phyloP scores from a whole-genome alignment of 73 alveolate genomes.

The Paramecium octaurelia region DNA sequence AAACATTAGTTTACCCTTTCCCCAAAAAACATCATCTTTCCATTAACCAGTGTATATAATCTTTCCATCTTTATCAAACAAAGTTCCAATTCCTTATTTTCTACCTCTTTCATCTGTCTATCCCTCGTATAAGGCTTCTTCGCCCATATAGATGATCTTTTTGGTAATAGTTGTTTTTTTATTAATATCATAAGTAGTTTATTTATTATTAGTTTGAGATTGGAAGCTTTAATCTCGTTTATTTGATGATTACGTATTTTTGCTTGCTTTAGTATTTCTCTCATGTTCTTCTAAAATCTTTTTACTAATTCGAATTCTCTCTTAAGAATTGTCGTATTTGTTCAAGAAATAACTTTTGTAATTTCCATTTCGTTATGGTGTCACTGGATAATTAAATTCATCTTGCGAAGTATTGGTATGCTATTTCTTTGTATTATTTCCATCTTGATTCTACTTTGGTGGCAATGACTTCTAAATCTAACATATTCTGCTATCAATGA shows the following conservation, averaged over 20 bases:
- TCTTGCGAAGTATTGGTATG: not conserved
- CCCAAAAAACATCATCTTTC: conserved; percentile 33
- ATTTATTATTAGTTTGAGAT: not conserved
- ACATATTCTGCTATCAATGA: conserved; percentile 21
- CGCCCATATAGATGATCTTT: not conserved
- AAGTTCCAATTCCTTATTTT: not conserved
- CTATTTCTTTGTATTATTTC: not conserved
- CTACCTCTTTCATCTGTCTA: not conserved
- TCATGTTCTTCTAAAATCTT: not conserved
- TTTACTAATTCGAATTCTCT: not conserved
- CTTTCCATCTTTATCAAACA: conserved; percentile 28
- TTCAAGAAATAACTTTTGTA: not conserved
- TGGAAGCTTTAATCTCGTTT: not conserved
- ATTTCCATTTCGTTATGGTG: not conserved
- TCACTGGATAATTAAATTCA: not conserved
- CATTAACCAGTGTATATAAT: conserved; percentile 16
- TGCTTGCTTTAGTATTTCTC: not conserved
- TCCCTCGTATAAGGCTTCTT: conserved; percentile 33
- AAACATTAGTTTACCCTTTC: conserved; percentile 30
- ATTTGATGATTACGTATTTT: not conserved
- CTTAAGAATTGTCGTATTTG: not conserved
- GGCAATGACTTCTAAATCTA: not conserved
- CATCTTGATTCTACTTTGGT: not conserved
- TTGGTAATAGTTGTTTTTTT: not conserved
- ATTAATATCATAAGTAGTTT: not conserved